Evolutionary conservation across 2,329 filamentous ascomycete species (phyloP).

Genomic region (Aspergillus brunneoviolaceus): DNA sequence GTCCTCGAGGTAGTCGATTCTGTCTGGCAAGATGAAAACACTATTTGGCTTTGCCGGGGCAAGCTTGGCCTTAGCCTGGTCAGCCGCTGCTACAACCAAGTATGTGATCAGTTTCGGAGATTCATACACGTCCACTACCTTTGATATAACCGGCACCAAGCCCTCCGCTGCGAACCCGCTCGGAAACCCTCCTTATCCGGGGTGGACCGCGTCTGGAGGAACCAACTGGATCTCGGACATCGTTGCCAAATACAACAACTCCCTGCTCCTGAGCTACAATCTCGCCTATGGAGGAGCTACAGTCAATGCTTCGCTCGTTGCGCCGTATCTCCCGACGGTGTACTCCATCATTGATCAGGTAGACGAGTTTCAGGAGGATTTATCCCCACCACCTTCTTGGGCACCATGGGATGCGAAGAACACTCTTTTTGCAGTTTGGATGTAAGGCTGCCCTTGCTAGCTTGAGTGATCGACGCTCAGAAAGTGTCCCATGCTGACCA

Average conservation of each 20-base stretch:
- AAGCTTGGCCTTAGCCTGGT: no score
- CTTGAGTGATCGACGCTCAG: no score
- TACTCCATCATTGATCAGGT: constrained; percentile 14
- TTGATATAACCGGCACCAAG: constrained; percentile 9
- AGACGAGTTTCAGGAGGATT: constrained; percentile 3
- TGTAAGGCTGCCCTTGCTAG: background rate
- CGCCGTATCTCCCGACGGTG: constrained; percentile 7
- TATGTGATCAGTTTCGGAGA: constrained; percentile 13
- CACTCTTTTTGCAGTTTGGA: constrained; percentile 11
- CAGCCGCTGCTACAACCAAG: background rate
- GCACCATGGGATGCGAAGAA: constrained; percentile 6
- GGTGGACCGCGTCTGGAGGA: constrained; percentile 11
- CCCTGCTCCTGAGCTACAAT: constrained; percentile 10
- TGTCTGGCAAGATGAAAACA: no score
- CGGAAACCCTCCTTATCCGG: constrained; percentile 13
- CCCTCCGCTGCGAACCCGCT: constrained; percentile 15
- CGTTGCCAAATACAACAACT: constrained; percentile 8
- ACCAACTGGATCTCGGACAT: constrained; percentile 13
- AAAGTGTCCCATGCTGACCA: no score
- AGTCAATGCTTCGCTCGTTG: constrained; percentile 10
- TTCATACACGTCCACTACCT: constrained; percentile 12
- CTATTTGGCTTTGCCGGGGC: no score
- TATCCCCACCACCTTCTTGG: background rate
- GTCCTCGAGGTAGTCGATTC: no score
- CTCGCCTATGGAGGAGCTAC: constrained; percentile 13